phyloP scores from a whole-genome alignment of 2,329 filamentous ascomycete genomes.

The Pseudohalonectria lignicola region DNA sequence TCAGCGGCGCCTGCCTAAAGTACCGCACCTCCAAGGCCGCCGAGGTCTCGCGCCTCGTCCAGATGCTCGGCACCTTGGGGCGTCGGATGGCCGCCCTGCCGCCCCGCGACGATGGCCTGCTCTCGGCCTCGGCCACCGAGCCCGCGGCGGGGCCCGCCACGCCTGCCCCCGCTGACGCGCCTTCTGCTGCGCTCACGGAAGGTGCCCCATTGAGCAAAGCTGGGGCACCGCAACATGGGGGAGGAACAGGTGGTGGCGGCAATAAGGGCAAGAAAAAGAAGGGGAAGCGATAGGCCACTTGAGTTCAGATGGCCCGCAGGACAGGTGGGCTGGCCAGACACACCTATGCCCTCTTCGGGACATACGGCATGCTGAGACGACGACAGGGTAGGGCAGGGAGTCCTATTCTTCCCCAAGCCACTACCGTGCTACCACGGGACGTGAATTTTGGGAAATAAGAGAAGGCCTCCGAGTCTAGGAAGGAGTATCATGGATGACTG shows the following conservation, averaged over 20 bases:
- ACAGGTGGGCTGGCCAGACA: not conserved
- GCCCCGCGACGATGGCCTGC: conserved; percentile 21
- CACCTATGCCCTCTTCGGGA: not conserved
- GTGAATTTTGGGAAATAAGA: not conserved
- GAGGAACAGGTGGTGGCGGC: conserved; percentile 25
- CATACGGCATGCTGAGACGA: no score
- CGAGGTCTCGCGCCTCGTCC: conserved; percentile 76
- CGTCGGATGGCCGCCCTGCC: conserved; percentile 52
- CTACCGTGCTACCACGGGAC: not conserved
- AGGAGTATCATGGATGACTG: not conserved
- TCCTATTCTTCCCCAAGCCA: not conserved
- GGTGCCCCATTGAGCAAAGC: conserved; percentile 4
- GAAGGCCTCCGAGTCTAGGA: no score
- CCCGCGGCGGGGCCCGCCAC: conserved; percentile 11
- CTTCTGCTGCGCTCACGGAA: conserved; percentile 14
- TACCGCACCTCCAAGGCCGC: conserved; percentile 86
- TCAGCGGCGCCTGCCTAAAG: conserved; percentile 72
- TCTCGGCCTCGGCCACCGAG: conserved; percentile 31
- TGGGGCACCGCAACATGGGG: conserved; percentile 7
- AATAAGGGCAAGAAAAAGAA: conserved; percentile 60
- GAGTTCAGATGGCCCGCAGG: not conserved
- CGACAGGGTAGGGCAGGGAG: not conserved
- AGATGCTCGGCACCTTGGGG: conserved; percentile 65
- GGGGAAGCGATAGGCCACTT: conserved; percentile 44
- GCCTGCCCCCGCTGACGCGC: conserved; percentile 19